A percentile compares a stretch with the other conserved stretches of the same genome.
These are phyloP conservation scores for Microthlaspi erraticum DNA, from an alignment of 345 rosid species.

Conservation along the genomic window DNA sequence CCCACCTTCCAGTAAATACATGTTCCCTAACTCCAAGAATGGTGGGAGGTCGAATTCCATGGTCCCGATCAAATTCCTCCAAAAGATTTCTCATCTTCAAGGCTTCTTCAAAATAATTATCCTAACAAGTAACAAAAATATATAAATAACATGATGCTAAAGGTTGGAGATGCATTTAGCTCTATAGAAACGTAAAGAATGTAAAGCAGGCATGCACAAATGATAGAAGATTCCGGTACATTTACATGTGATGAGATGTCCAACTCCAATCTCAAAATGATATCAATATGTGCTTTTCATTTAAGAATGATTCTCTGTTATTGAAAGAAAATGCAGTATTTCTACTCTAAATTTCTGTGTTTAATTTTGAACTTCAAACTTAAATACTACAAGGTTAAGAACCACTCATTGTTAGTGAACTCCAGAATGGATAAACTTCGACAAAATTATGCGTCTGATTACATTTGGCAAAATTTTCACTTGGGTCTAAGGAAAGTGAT, in stretches of 20 bases:
- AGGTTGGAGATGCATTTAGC: slow-evolving; percentile 35
- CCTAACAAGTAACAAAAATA: slow-evolving; percentile 50
- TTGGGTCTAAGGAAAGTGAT: neutral
- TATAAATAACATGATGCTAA: slow-evolving; percentile 3
- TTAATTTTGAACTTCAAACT: neutral
- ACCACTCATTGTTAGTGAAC: neutral
- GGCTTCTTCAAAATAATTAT: slow-evolving; percentile 98
- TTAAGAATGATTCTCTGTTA: slow-evolving; percentile 16
- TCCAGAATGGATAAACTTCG: neutral
- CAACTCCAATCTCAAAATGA: slow-evolving; percentile 25
- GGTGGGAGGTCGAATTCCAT: slow-evolving; percentile 90
- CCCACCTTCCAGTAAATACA: slow-evolving; percentile 94
- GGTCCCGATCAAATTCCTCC: slow-evolving; percentile 83
- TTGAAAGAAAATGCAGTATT: slow-evolving; percentile 12
- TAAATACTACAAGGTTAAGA: neutral
- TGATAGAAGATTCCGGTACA: slow-evolving; percentile 31
- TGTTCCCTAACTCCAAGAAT: slow-evolving; percentile 99
- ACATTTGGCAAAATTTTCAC: neutral
- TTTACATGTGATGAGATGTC: slow-evolving; percentile 25
- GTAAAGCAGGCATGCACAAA: slow-evolving; percentile 27
- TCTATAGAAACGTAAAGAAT: slow-evolving; percentile 7
- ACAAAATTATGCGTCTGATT: neutral
- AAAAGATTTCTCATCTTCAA: slow-evolving; percentile 97
- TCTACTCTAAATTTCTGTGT: neutral
- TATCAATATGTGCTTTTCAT: slow-evolving; percentile 12